A percentile compares a stretch with the other conserved stretches of the same genome.
These are phyloP conservation scores for Singerocomus rubriflavus DNA, from an alignment of 1,284 basidiomycete genomes.

Conservation along the genomic window DNA sequence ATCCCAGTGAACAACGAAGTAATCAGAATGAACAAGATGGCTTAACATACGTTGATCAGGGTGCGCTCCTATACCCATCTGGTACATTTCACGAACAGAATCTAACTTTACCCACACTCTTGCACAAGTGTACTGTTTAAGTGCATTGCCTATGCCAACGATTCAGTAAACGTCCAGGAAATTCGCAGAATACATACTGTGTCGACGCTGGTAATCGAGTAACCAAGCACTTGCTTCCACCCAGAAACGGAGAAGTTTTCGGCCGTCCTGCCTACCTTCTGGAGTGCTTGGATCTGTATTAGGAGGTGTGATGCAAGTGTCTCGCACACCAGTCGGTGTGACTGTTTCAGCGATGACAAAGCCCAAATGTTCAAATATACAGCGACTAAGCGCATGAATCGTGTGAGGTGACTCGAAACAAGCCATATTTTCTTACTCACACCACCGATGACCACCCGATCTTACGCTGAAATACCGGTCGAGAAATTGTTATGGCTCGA, in stretches of 20 bases:
- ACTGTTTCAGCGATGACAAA: conserved; percentile 44
- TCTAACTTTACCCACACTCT: conserved; percentile 53
- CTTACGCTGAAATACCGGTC: conserved; percentile 57
- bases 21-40: not conserved
- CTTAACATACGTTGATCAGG: conserved; percentile 61
- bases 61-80: conserved; percentile 69
- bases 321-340: conserved; percentile 23
- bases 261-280: conserved; percentile 49
- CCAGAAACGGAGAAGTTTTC: conserved; percentile 71
- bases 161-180: conserved; percentile 8
- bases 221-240: conserved; percentile 68
- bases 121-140: conserved; percentile 41
- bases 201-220: conserved; percentile 49
- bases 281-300: conserved; percentile 44
- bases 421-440: conserved; percentile 42
- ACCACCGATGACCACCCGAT: conserved; percentile 62
- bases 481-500: conserved; percentile 51
- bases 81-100: conserved; percentile 63
- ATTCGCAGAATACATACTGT: conserved; percentile 37
- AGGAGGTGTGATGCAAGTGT: conserved; percentile 52
- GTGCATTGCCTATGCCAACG: conserved; percentile 28
- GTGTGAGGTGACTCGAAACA: conserved; percentile 12
- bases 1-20: conserved; percentile 9
- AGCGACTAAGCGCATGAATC: conserved; percentile 32
- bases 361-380: conserved; percentile 58